Percentiles rank a stretch among this genome's conserved stretches.
Conservation (phyloP, 495 filamentous ascomycete genomes). For the Penicillium ucsense region DNA sequence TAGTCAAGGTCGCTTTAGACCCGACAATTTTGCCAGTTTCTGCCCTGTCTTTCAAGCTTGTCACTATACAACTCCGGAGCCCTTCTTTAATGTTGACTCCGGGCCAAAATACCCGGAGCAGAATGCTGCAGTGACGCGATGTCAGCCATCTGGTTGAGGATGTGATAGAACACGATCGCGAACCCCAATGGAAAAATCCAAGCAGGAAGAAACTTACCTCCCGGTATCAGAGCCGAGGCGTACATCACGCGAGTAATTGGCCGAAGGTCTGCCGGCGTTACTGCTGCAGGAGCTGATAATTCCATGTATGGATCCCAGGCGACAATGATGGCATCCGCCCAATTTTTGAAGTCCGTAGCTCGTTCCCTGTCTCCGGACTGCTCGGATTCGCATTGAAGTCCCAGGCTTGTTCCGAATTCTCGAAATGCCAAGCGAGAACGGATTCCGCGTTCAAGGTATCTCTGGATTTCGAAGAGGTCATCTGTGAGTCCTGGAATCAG, state of each 20-base stretch:
- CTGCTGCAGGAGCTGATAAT: constrained; percentile 14
- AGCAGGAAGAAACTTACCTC: constrained; percentile 37
- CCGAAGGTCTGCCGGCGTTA: constrained; percentile 38
- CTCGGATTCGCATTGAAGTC: constrained; percentile 41
- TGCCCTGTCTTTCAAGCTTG: no score
- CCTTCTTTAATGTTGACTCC: constrained; percentile 14
- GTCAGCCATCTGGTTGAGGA: no score
- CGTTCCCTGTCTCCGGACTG: constrained; percentile 30
- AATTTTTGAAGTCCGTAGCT: constrained; percentile 26
- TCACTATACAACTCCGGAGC: not conserved
- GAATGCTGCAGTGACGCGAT: constrained; percentile 19
- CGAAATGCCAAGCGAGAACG: constrained; percentile 48
- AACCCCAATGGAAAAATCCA: not conserved
- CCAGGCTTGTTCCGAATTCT: constrained; percentile 52
- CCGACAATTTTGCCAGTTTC: no score
- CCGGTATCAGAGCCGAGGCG: constrained; percentile 51
- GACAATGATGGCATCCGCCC: constrained; percentile 37
- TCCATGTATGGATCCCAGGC: constrained; percentile 45
- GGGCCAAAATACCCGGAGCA: constrained; percentile 28
- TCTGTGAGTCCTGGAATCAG: constrained; percentile 11
- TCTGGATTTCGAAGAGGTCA: constrained; percentile 32
- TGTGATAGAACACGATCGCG: not conserved
- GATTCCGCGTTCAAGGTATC: constrained; percentile 30
- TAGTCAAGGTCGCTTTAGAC: no score
- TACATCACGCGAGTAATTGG: constrained; percentile 60